phyloP scores from a whole-genome alignment of 1,139 yeast genomes.

The Lodderomyces jiufengensis region DNA sequence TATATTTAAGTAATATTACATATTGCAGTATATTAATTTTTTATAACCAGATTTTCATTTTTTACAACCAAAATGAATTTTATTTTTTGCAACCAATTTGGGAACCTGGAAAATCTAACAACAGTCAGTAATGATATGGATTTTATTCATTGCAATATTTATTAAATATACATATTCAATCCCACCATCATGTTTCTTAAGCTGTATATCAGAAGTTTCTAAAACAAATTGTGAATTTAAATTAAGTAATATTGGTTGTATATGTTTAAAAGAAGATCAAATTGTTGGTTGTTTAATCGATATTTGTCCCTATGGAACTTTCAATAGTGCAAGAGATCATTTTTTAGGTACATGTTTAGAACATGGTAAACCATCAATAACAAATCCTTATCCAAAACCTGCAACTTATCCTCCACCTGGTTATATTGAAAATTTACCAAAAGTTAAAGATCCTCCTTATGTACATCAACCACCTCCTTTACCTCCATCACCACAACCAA shows the following conservation, averaged over 20 bases:
- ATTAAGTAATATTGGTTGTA: conserved; percentile 36
- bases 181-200: conserved; percentile 54
- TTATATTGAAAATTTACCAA: conserved; percentile 1
- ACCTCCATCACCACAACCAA: not conserved
- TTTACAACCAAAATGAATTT: no score
- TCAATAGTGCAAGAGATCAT: conserved; percentile 51
- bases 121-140: no score
- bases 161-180: no score
- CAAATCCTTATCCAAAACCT: conserved; percentile 13
- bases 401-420: conserved; percentile 13
- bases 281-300: conserved; percentile 46
- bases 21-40: no score
- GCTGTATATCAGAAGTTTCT: conserved; percentile 41
- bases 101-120: no score
- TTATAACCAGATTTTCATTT: no score
- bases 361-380: conserved; percentile 19
- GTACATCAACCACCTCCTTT: not conserved
- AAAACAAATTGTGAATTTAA: conserved; percentile 24
- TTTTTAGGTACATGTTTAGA: conserved; percentile 53
- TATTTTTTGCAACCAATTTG: no score
- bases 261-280: conserved; percentile 36
- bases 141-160: no score
- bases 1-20: no score
- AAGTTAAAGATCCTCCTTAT: not conserved
- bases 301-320: conserved; percentile 47